Conservation (phyloP, 768 basidiomycete species). For the Boletus pseudo-olivaceus region DNA sequence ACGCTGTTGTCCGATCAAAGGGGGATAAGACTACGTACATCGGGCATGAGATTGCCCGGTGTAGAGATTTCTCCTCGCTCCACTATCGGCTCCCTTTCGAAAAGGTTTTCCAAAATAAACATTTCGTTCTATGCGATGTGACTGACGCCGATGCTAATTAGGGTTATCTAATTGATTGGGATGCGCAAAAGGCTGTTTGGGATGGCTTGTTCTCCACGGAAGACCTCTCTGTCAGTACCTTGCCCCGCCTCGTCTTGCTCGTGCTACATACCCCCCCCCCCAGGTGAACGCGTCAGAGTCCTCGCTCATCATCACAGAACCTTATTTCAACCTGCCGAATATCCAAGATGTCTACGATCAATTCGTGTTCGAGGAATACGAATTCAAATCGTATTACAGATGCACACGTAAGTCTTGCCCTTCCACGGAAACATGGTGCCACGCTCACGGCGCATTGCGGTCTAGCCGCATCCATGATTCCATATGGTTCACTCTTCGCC, state of each 20-base stretch:
- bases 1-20: slow-evolving; percentile 83
- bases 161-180: slow-evolving; percentile 96
- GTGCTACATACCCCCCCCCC: slow-evolving; percentile 5
- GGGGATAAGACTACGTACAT: slow-evolving; percentile 79
- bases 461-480: slow-evolving; percentile 76
- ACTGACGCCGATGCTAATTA: slow-evolving; percentile 35
- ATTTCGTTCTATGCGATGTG: neutral
- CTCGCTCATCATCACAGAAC: slow-evolving; percentile 86
- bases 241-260: neutral
- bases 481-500: slow-evolving; percentile 69
- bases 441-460: slow-evolving; percentile 17
- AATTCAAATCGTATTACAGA: slow-evolving; percentile 78
- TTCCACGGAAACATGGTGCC: slow-evolving; percentile 19
- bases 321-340: slow-evolving; percentile 90
- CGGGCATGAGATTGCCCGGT: slow-evolving; percentile 78
- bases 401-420: slow-evolving; percentile 64
- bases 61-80: slow-evolving; percentile 77
- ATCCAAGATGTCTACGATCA: slow-evolving; percentile 93
- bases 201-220: slow-evolving; percentile 81
- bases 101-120: slow-evolving; percentile 47
- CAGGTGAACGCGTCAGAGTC: slow-evolving; percentile 73
- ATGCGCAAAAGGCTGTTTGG: slow-evolving; percentile 92
- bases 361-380: slow-evolving; percentile 95
- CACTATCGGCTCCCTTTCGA: slow-evolving; percentile 86
- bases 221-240: slow-evolving; percentile 53